These are phyloP conservation scores for Pythium scleroteichum DNA, from an alignment of 352 stramenopile genomes.

Conservation along the genomic window DNA sequence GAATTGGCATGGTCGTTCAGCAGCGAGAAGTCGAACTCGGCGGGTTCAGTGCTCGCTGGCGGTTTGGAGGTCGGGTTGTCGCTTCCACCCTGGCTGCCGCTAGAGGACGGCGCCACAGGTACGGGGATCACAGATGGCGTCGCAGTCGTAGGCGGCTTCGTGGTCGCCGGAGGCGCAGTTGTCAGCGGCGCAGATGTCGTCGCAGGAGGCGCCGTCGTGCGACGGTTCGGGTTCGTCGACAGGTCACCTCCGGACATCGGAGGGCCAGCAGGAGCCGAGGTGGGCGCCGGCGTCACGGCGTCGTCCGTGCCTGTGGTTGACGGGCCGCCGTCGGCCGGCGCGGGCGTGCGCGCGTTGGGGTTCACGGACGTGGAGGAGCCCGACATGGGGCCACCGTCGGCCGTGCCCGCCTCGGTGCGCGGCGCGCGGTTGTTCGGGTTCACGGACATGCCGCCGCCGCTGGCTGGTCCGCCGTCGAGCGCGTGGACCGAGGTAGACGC, in stretches of 20 bases:
- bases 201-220: constrained; percentile 5
- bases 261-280: not conserved
- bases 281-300: not conserved
- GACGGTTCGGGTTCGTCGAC: constrained; percentile 21
- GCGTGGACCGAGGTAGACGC: constrained; percentile 8
- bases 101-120: not conserved
- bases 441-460: constrained; percentile 9
- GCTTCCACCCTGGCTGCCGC: not conserved
- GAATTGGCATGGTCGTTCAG: constrained; percentile 11
- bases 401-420: constrained; percentile 8
- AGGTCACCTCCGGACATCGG: constrained; percentile 18
- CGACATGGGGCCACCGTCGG: constrained; percentile 20
- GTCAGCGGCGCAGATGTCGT: not conserved
- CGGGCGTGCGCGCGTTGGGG: constrained; percentile 3
- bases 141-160: not conserved
- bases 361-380: constrained; percentile 13
- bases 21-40: constrained; percentile 21
- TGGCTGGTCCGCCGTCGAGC: constrained; percentile 9
- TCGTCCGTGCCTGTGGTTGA: not conserved
- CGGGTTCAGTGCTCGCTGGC: constrained; percentile 1
- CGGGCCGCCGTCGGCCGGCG: constrained; percentile 2
- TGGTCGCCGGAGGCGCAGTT: not conserved
- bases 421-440: constrained; percentile 20
- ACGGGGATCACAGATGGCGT: not conserved
- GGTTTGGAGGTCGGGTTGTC: no score